phyloP scores from a whole-genome alignment of 1,139 yeast genomes.

The Suhomyces wounanorum region DNA sequence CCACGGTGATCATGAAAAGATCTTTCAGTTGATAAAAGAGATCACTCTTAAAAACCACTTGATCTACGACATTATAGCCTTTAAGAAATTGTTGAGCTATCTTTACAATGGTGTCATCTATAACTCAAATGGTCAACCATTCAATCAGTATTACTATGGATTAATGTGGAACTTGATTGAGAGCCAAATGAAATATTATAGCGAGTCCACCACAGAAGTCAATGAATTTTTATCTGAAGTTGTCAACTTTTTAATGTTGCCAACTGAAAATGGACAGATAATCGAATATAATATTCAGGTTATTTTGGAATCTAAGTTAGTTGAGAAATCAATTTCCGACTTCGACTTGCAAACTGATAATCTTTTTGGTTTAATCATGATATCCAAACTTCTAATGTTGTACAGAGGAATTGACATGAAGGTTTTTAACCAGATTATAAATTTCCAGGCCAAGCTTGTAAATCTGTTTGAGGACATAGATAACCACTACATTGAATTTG shows the following conservation, averaged over 20 bases:
- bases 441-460: constrained; percentile 43
- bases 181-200: constrained; percentile 34
- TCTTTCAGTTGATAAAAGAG: constrained; percentile 43
- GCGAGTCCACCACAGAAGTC: constrained; percentile 20
- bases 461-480: constrained; percentile 56
- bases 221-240: constrained; percentile 39
- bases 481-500: constrained; percentile 45
- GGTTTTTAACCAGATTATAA: constrained; percentile 25
- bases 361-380: constrained; percentile 35
- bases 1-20: constrained; percentile 38
- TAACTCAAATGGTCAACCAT: constrained; percentile 22
- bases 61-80: constrained; percentile 31
- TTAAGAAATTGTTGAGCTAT: constrained; percentile 36
- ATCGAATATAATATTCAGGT: constrained; percentile 20
- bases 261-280: constrained; percentile 12
- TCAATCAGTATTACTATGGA: constrained; percentile 35
- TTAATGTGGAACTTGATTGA: constrained; percentile 40
- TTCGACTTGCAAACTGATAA: constrained; percentile 38
- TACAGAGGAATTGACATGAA: constrained; percentile 16
- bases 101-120: constrained; percentile 33
- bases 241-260: constrained; percentile 24
- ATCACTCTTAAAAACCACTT: constrained; percentile 36
- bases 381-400: constrained; percentile 29
- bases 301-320: constrained; percentile 34
- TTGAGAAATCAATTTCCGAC: constrained; percentile 28